Percentiles rank a stretch among this genome's conserved stretches.
Evolutionary conservation across 2,329 filamentous ascomycete genomes (phyloP).

Genomic region (Xylariaceae sp.): DNA sequence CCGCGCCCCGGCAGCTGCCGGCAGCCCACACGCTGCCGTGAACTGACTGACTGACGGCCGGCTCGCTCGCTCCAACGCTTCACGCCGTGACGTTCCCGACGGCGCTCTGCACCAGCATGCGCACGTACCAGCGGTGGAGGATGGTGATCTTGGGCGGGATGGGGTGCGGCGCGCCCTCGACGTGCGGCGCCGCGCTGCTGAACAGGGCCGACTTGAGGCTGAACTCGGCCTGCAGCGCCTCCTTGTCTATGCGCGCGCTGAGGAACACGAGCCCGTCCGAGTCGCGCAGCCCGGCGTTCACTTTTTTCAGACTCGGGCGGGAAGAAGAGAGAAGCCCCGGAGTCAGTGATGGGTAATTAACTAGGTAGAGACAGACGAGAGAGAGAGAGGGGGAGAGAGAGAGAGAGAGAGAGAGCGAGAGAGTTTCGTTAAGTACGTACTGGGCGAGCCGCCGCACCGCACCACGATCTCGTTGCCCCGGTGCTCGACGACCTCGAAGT

Average conservation of each 20-base stretch:
- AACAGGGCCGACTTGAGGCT: slow-evolving; percentile 24
- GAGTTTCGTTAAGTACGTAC: too few relatives aligned
- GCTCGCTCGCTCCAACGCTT: slow-evolving; percentile 2
- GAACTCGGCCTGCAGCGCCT: slow-evolving; percentile 21
- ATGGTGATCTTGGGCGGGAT: slow-evolving; percentile 19
- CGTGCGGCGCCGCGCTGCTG: slow-evolving; percentile 18
- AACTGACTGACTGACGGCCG: too few relatives aligned
- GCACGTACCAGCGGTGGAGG: slow-evolving; percentile 23
- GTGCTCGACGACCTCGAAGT: slow-evolving; percentile 26
- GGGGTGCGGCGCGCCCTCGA: slow-evolving; percentile 12
- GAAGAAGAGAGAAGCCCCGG: slow-evolving; percentile 3
- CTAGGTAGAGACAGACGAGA: not conserved
- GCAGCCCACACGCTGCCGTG: too few relatives aligned
- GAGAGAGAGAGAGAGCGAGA: too few relatives aligned
- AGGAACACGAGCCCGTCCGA: slow-evolving; percentile 24
- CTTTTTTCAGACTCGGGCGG: too few relatives aligned
- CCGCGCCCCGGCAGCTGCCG: too few relatives aligned
- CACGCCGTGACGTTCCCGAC: slow-evolving; percentile 19
- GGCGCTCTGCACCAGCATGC: slow-evolving; percentile 20
- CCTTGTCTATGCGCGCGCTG: slow-evolving; percentile 22
- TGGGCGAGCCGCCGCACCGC: slow-evolving; percentile 24
- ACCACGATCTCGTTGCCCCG: slow-evolving; percentile 21
- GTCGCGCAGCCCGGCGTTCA: slow-evolving; percentile 19
- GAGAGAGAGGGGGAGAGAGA: too few relatives aligned
- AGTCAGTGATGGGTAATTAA: not conserved